Evolutionary conservation across 495 filamentous ascomycete genomes (phyloP), one percentile per base, ranked within the genome.

Genomic region (Daldinia vernicosa): DNA sequence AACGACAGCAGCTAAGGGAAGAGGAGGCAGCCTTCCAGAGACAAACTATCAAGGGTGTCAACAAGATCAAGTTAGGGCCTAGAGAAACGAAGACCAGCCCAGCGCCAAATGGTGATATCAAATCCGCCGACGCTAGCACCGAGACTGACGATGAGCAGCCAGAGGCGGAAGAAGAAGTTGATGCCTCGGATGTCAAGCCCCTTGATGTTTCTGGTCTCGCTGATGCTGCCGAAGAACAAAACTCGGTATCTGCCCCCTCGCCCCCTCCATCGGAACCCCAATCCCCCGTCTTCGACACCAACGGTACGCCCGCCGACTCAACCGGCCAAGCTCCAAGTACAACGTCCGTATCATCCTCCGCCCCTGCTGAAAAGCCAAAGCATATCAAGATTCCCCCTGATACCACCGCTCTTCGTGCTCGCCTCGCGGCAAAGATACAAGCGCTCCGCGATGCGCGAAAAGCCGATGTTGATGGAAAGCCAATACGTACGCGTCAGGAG

Each of bases 401-500:
- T 74, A 88, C 89, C 28, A 86, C 90, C 61, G 85, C 89, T 17
- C 83, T 97, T 39, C 89, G 89, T 76, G 86, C 89, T 32, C 91
- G 93, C 26, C 84, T 99, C 50, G 86, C 90, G 52, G 91, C 90
- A 69, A 92, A 88, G 62, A 92, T 99, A 57, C 90, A 94, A 68
- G 90, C 88, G 27, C 87, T 99, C 26, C 91, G 94, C 57, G 91
- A 91, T 0, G 86, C 85, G 26, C 89, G 93, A 54, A 95, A 95
- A 74, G 93, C 94, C 24, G 92, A 94, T 70, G 92, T 90, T 14
- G 87, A 97, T 74, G 92, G 92, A 69, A 87, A 89, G 64, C 91
- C 92, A 27, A 90, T 95, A 43, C 87, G 89, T 51, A 95, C 89
- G 62, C 85, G 94, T 54, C 90, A 95, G 80, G 94, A 98, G 69